Percentiles rank a stretch among this genome's conserved stretches.
Conservation (phyloP, 495 filamentous ascomycete species). For the Peziza echinospora region DNA sequence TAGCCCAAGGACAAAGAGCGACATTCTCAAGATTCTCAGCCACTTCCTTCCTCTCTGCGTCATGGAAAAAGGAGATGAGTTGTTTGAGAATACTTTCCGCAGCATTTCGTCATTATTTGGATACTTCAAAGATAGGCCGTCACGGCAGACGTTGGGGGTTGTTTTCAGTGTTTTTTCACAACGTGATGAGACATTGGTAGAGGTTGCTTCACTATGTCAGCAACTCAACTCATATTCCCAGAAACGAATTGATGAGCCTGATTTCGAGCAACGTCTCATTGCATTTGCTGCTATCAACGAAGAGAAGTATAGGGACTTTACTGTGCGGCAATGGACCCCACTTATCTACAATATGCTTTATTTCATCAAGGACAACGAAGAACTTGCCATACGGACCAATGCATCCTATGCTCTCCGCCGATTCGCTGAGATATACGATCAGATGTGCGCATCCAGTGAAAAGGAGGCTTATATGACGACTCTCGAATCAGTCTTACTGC, state of each 20-base stretch:
- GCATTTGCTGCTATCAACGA: slow-evolving; percentile 59
- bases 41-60: slow-evolving; percentile 47
- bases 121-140: slow-evolving; percentile 60
- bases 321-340: slow-evolving; percentile 69
- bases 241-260: slow-evolving; percentile 52
- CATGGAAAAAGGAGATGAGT: slow-evolving; percentile 29
- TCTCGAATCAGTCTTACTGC: slow-evolving; percentile 41
- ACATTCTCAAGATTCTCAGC: slow-evolving; percentile 49
- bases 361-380: slow-evolving; percentile 68
- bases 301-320: slow-evolving; percentile 29
- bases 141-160: slow-evolving; percentile 45
- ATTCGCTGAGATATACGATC: slow-evolving; percentile 45
- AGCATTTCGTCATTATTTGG: slow-evolving; percentile 58
- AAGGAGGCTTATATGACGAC: slow-evolving; percentile 29
- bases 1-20: slow-evolving; percentile 60
- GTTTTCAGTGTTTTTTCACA: slow-evolving; percentile 48
- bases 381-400: slow-evolving; percentile 62
- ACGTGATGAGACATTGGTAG: slow-evolving; percentile 34
- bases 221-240: slow-evolving; percentile 57
- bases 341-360: slow-evolving; percentile 76
- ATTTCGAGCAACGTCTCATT: slow-evolving; percentile 58
- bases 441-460: slow-evolving; percentile 18
- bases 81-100: slow-evolving; percentile 36
- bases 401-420: slow-evolving; percentile 58
- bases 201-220: slow-evolving; percentile 48